phyloP scores from a whole-genome alignment of 2,329 filamentous ascomycete species.

The Aphanoascus verrucosus region DNA sequence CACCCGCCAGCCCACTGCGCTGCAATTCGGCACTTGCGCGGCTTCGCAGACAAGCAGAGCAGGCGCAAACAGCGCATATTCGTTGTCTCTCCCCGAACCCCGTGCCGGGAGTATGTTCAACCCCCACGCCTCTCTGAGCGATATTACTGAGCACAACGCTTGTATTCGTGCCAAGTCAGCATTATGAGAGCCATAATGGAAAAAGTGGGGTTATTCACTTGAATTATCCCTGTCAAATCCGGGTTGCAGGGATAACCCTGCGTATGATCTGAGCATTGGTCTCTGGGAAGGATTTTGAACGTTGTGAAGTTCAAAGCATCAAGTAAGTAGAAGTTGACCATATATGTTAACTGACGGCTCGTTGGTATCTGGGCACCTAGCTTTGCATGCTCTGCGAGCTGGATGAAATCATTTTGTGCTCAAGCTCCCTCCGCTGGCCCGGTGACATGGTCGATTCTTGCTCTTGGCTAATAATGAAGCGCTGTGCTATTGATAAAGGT shows the following conservation, averaged over 20 bases:
- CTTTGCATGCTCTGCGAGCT: not conserved
- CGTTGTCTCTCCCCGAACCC: not conserved
- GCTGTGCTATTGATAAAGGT: not conserved
- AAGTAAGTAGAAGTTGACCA: not conserved
- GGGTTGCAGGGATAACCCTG: not conserved
- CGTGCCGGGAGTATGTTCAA: not conserved
- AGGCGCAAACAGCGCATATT: not conserved
- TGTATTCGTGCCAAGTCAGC: slow-evolving; percentile 10
- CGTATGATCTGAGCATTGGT: slow-evolving; percentile 1
- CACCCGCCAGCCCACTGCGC: too few species aligned
- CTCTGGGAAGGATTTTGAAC: not conserved
- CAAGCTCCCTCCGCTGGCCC: not conserved
- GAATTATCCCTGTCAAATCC: slow-evolving; percentile 2
- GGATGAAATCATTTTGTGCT: not conserved
- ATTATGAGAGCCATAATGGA: not conserved
- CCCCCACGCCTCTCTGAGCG: slow-evolving; percentile 1
- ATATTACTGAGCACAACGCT: not conserved
- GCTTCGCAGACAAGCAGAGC: not conserved
- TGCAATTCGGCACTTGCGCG: too few species aligned
- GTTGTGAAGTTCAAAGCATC: too few species aligned
- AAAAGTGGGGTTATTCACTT: not conserved
- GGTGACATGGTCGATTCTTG: not conserved
- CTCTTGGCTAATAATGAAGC: not conserved
- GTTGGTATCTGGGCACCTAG: too few species aligned
- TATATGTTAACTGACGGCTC: not conserved